These are phyloP conservation scores for Monosporascus sp. DNA, from an alignment of 2,329 filamentous ascomycete species.

Conservation along the genomic window DNA sequence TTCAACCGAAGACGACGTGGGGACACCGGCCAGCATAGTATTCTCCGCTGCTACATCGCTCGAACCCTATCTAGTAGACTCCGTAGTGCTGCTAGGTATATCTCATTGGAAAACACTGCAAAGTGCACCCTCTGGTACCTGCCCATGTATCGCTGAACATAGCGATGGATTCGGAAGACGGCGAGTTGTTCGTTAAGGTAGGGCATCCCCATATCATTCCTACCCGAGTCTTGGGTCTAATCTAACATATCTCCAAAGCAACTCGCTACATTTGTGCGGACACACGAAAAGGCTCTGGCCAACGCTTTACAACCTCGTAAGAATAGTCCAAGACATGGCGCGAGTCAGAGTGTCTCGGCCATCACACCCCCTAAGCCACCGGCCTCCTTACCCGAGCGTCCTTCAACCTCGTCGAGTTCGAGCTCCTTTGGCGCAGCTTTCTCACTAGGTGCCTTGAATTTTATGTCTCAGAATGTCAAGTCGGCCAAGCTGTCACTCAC, in stretches of 20 bases:
- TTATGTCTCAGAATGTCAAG: slow-evolving; percentile 80
- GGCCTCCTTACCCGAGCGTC: slow-evolving; percentile 52
- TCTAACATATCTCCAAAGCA: slow-evolving; percentile 53
- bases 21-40: too few species aligned
- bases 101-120: slow-evolving; percentile 3
- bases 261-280: slow-evolving; percentile 91
- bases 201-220: slow-evolving; percentile 26
- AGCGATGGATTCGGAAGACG: slow-evolving; percentile 84
- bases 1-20: too few species aligned
- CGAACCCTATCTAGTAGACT: not conserved
- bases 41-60: too few species aligned
- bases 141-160: slow-evolving; percentile 45
- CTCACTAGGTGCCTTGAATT: slow-evolving; percentile 78
- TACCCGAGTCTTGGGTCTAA: slow-evolving; percentile 68
- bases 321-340: slow-evolving; percentile 61
- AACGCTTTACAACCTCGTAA: slow-evolving; percentile 87
- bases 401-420: slow-evolving; percentile 63
- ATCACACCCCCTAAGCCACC: slow-evolving; percentile 51
- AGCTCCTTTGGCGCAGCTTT: slow-evolving; percentile 77
- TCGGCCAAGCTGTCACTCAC: slow-evolving; percentile 89
- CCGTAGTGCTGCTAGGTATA: slow-evolving; percentile 2
- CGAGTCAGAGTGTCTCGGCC: slow-evolving; percentile 60
- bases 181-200: slow-evolving; percentile 84
- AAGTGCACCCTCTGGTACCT: slow-evolving; percentile 9
- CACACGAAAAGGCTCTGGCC: slow-evolving; percentile 93